phyloP scores from a whole-genome alignment of 2,329 filamentous ascomycete genomes.

The Hypoxylon sp. region DNA sequence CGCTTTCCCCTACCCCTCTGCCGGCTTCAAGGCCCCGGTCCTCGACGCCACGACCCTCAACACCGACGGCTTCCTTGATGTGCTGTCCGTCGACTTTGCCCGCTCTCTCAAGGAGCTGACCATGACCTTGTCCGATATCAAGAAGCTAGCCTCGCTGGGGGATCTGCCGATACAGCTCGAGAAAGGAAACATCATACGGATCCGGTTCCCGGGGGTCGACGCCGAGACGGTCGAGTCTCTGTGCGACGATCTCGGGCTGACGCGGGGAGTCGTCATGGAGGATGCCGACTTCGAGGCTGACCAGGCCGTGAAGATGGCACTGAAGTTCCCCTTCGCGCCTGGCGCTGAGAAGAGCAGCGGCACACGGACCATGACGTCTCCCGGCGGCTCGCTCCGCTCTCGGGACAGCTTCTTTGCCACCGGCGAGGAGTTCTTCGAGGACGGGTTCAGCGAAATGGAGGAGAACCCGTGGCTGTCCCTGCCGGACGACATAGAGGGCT shows the following conservation, averaged over 20 bases:
- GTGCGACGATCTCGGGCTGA: constrained; percentile 86
- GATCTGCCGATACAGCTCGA: constrained; percentile 84
- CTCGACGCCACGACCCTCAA: constrained; percentile 70
- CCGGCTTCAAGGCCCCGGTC: constrained; percentile 49
- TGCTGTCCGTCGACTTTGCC: constrained; percentile 87
- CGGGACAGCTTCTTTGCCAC: constrained; percentile 40
- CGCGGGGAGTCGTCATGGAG: constrained; percentile 79
- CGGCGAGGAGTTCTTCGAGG: constrained; percentile 52
- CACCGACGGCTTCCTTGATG: constrained; percentile 82
- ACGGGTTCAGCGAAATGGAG: constrained; percentile 49
- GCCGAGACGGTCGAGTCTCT: constrained; percentile 80
- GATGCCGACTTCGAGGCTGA: constrained; percentile 75
- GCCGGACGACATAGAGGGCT: constrained; percentile 52
- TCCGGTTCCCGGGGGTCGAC: constrained; percentile 93
- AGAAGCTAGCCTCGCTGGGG: constrained; percentile 77
- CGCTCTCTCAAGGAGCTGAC: constrained; percentile 85
- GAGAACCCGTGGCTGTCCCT: constrained; percentile 60
- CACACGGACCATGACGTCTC: constrained; percentile 51
- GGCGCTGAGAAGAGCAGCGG: constrained; percentile 44
- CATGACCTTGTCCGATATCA: constrained; percentile 80
- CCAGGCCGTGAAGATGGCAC: constrained; percentile 74
- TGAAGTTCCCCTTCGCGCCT: constrained; percentile 88
- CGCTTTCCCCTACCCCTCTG: constrained; percentile 56
- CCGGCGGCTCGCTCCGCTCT: constrained; percentile 58
- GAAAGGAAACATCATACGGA: constrained; percentile 70